Evolutionary conservation across 805 yeast species (phyloP).

Genomic region (Pichia kluyveri): DNA sequence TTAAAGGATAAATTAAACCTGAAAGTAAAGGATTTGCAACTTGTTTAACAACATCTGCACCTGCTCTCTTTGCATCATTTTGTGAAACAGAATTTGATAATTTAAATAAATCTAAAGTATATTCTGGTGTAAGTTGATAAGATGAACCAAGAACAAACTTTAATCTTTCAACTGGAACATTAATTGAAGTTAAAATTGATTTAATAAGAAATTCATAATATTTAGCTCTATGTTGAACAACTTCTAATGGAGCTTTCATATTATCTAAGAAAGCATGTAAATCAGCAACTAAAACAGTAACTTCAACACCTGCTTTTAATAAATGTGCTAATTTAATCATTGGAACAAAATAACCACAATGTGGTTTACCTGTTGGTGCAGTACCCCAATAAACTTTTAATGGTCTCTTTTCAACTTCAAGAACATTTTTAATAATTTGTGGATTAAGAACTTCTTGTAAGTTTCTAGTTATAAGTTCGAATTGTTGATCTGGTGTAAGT

Average conservation of each 20-base stretch:
- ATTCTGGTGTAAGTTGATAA: constrained; percentile 73
- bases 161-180: constrained; percentile 87
- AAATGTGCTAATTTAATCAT: constrained; percentile 95
- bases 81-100: constrained; percentile 79
- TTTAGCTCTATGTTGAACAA: constrained; percentile 78
- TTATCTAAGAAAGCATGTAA: constrained; percentile 94
- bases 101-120: constrained; percentile 84
- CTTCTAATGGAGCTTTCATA: constrained; percentile 96
- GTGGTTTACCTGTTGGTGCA: constrained; percentile 98
- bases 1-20: constrained; percentile 92
- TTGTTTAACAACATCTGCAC: constrained; percentile 98
- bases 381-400: constrained; percentile 96
- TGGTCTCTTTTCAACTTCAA: constrained; percentile 75
- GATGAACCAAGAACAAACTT: constrained; percentile 79
- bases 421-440: constrained; percentile 75
- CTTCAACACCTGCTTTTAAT: constrained; percentile 92
- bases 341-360: constrained; percentile 97
- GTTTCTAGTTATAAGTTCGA: constrained; percentile 68
- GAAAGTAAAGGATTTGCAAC: constrained; percentile 87
- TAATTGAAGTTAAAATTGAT: constrained; percentile 74
- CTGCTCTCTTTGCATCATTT: constrained; percentile 97
- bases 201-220: constrained; percentile 82
- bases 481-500: constrained; percentile 53
- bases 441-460: constrained; percentile 88
- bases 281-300: constrained; percentile 86